These are phyloP conservation scores for Penicillium sp. DNA, from an alignment of 2,329 filamentous ascomycete species.

Conservation along the genomic window DNA sequence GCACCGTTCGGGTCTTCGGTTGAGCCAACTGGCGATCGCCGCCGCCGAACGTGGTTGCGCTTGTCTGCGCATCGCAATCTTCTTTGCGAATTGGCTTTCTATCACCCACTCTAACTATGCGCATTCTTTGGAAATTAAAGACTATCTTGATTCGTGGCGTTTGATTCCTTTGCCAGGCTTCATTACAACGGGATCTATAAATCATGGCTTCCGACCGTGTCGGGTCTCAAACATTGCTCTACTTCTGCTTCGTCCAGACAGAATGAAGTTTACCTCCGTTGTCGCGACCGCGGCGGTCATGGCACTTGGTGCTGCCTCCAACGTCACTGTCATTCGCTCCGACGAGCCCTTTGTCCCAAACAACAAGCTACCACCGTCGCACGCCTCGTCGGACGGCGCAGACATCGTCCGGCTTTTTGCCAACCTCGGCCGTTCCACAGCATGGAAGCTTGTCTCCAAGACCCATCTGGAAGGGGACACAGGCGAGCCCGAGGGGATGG, in stretches of 20 bases:
- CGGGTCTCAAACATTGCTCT: no score
- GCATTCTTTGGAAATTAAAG: no score
- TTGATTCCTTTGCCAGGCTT: no score
- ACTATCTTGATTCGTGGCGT: no score
- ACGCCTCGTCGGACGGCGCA: slow-evolving; percentile 20
- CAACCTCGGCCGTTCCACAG: slow-evolving; percentile 46
- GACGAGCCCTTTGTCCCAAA: slow-evolving; percentile 23
- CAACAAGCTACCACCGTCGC: slow-evolving; percentile 23
- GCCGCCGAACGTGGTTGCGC: slow-evolving; percentile 6
- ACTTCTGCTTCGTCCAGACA: no score
- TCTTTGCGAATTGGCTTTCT: no score
- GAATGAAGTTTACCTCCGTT: slow-evolving; percentile 14
- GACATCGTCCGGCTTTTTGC: slow-evolving; percentile 42
- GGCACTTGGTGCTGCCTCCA: slow-evolving; percentile 5
- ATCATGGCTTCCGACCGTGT: no score
- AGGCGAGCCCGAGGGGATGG: slow-evolving; percentile 52
- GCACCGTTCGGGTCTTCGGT: slow-evolving; percentile 26
- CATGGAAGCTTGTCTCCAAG: slow-evolving; percentile 45
- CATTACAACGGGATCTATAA: no score
- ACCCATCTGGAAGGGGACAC: slow-evolving; percentile 47
- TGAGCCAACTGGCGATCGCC: slow-evolving; percentile 9
- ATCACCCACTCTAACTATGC: no score
- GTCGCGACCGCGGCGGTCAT: slow-evolving; percentile 10
- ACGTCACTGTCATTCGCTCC: slow-evolving; percentile 20
- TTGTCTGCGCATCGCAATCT: slow-evolving; percentile 1